These are phyloP conservation scores for Penicillium manginii DNA, from an alignment of 495 filamentous ascomycete species.

Conservation along the genomic window DNA sequence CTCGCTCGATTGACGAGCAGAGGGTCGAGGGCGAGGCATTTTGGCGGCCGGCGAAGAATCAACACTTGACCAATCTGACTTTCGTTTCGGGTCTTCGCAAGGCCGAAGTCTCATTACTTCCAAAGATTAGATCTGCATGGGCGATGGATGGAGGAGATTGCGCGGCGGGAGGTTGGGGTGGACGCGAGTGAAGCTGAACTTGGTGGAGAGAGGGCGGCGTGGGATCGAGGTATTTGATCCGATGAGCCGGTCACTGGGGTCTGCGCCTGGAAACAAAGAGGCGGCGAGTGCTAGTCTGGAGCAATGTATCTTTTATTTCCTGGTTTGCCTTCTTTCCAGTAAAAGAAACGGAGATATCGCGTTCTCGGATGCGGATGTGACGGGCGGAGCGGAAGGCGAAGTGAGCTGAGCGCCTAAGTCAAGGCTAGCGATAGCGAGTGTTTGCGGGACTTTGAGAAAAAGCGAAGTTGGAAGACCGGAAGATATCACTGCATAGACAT, in stretches of 20 bases:
- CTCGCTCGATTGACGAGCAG: constrained; percentile 50
- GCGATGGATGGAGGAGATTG: constrained; percentile 14
- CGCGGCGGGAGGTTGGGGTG: constrained; percentile 5
- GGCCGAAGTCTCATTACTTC: constrained; percentile 31
- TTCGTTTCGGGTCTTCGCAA: constrained; percentile 19
- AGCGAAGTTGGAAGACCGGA: background rate
- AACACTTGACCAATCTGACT: constrained; percentile 13
- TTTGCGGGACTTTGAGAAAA: background rate
- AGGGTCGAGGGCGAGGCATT: constrained; percentile 46
- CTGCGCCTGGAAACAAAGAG: background rate
- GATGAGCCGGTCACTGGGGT: background rate
- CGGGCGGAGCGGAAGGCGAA: constrained; percentile 2
- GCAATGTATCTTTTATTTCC: background rate
- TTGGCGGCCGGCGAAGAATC: constrained; percentile 16
- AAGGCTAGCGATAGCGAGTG: background rate
- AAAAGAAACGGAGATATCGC: background rate
- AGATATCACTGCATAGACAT: background rate
- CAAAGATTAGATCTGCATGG: constrained; percentile 16
- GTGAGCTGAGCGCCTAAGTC: constrained; percentile 4
- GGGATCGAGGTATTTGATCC: background rate
- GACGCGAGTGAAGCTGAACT: constrained; percentile 5
- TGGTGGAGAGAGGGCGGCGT: background rate
- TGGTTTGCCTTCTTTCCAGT: background rate
- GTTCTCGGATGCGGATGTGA: background rate
- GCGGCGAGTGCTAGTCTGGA: background rate